Percentiles rank a stretch among this genome's conserved stretches.
Evolutionary conservation across 2,329 filamentous ascomycete species (phyloP).

Genomic region (Phaeophleospora eucalypticola): DNA sequence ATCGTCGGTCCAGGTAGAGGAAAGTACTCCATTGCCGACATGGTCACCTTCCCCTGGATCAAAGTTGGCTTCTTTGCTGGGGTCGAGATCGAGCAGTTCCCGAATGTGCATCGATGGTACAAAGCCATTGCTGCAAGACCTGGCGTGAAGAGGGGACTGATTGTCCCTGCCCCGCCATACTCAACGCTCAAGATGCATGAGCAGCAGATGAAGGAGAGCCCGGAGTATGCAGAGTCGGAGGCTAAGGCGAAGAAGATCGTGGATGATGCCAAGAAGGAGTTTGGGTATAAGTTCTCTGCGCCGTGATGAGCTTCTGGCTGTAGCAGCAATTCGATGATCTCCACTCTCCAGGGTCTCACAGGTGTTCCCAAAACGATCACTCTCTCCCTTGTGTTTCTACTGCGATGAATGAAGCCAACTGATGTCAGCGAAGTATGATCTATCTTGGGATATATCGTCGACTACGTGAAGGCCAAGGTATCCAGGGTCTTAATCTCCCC

Average conservation of each 20-base stretch:
- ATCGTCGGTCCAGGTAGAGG: slow-evolving; percentile 37
- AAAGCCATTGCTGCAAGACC: slow-evolving; percentile 39
- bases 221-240: slow-evolving; percentile 47
- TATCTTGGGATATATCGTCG: no score
- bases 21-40: slow-evolving; percentile 46
- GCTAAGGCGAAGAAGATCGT: slow-evolving; percentile 35
- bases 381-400: no score
- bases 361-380: no score
- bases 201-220: slow-evolving; percentile 44
- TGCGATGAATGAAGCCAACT: no score
- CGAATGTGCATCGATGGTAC: slow-evolving; percentile 44
- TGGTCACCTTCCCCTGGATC: slow-evolving; percentile 44
- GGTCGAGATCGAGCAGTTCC: slow-evolving; percentile 42
- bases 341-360: no score
- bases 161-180: slow-evolving; percentile 34
- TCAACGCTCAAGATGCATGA: slow-evolving; percentile 42
- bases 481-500: no score
- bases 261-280: slow-evolving; percentile 43
- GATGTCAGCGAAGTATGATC: no score
- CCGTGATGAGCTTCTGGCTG: no score
- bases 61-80: slow-evolving; percentile 40
- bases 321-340: no score
- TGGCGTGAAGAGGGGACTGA: slow-evolving; percentile 39
- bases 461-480: no score
- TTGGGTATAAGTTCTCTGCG: slow-evolving; percentile 42